These are phyloP conservation scores for Gautieria morchelliformis DNA, from an alignment of 768 basidiomycete species.

Conservation along the genomic window DNA sequence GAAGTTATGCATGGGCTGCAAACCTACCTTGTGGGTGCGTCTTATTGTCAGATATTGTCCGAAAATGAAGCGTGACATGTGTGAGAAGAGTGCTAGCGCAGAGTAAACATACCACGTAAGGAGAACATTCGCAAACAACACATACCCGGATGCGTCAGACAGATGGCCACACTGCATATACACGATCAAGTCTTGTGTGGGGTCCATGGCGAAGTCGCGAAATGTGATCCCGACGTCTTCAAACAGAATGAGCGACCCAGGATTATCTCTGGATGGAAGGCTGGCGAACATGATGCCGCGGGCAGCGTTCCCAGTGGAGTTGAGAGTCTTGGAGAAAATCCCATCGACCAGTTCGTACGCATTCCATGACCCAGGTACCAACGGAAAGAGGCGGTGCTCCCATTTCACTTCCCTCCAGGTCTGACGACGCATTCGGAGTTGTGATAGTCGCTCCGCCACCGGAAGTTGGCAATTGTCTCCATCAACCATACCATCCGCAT, in stretches of 20 bases:
- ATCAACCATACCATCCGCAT: conserved; percentile 10
- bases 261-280: conserved; percentile 14
- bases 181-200: conserved; percentile 50
- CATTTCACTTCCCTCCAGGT: conserved; percentile 28
- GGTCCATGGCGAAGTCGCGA: conserved; percentile 57
- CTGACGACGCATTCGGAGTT: conserved; percentile 24
- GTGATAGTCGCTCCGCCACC: conserved; percentile 21
- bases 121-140: conserved; percentile 18
- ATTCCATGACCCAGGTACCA: conserved; percentile 26
- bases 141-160: neutral
- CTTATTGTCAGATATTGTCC: conserved; percentile 32
- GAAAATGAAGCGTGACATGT: conserved; percentile 26
- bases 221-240: conserved; percentile 31
- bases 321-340: conserved; percentile 38
- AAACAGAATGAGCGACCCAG: conserved; percentile 13
- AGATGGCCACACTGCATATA: conserved; percentile 14
- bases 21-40: conserved; percentile 27
- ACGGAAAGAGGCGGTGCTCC: conserved; percentile 16
- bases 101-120: conserved; percentile 10
- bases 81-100: neutral
- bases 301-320: conserved; percentile 9
- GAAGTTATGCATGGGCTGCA: neutral
- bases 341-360: conserved; percentile 58
- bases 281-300: conserved; percentile 15
- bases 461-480: neutral